Evolutionary conservation across 2,329 filamentous ascomycete species (phyloP).

Genomic region (Hypoxylon sp.): DNA sequence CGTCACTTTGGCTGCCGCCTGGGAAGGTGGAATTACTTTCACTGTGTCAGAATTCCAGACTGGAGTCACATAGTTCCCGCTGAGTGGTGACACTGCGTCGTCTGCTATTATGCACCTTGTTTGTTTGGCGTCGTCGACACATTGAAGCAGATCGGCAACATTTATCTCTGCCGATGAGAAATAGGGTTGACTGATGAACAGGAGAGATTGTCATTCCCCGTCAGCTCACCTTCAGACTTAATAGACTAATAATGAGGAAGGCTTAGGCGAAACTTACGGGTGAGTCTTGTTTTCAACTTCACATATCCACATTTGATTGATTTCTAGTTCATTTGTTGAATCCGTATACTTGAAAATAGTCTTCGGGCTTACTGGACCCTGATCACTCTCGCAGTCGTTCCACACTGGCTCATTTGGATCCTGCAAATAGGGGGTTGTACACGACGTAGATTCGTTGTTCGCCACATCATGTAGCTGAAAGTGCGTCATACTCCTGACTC

Average conservation of each 20-base stretch:
- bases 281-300: slow-evolving; percentile 39
- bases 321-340: slow-evolving; percentile 23
- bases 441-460: slow-evolving; percentile 31
- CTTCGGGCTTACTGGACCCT: slow-evolving; percentile 20
- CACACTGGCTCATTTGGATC: slow-evolving; percentile 32
- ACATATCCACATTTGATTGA: slow-evolving; percentile 41
- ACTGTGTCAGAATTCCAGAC: slow-evolving; percentile 33
- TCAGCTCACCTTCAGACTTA: slow-evolving; percentile 13
- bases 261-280: slow-evolving; percentile 41
- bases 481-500: slow-evolving; percentile 30
- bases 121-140: slow-evolving; percentile 30
- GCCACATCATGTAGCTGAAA: slow-evolving; percentile 35
- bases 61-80: slow-evolving; percentile 35
- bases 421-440: slow-evolving; percentile 42
- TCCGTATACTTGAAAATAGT: slow-evolving; percentile 36
- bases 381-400: slow-evolving; percentile 33
- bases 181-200: slow-evolving; percentile 23
- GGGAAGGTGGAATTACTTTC: slow-evolving; percentile 31
- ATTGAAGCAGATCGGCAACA: slow-evolving; percentile 24
- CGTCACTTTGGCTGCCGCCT: slow-evolving; percentile 1
- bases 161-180: slow-evolving; percentile 33
- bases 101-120: slow-evolving; percentile 31
- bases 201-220: background rate
- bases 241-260: too few species aligned
- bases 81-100: slow-evolving; percentile 16